phyloP scores from a whole-genome alignment of 2,329 filamentous ascomycete genomes.

The Penicillium sp. region DNA sequence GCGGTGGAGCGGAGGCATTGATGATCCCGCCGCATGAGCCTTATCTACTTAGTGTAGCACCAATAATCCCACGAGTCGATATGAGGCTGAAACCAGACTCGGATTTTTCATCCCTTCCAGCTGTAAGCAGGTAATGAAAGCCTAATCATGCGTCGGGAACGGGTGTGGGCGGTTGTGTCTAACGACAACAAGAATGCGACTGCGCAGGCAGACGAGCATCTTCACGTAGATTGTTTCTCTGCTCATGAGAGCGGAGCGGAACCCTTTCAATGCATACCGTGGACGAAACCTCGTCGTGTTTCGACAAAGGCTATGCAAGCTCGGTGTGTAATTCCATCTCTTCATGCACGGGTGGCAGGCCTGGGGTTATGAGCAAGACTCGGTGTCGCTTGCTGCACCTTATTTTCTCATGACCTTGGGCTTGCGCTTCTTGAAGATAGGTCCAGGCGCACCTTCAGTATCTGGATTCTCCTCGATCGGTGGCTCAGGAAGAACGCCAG shows the following conservation, averaged over 20 bases:
- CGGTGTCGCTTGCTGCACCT: background rate
- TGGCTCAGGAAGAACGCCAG: constrained; percentile 6
- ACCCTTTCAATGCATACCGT: background rate
- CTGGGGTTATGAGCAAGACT: background rate
- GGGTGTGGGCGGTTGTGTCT: background rate
- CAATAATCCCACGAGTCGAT: background rate
- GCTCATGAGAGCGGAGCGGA: background rate
- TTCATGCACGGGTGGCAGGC: background rate
- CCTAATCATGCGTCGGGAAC: background rate
- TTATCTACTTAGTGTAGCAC: background rate
- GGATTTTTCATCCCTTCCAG: background rate
- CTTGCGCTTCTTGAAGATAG: constrained; percentile 54
- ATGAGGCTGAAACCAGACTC: background rate
- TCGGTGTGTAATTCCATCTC: background rate
- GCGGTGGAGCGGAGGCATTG: background rate
- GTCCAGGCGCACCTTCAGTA: constrained; percentile 30
- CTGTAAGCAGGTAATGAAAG: background rate
- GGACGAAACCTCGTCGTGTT: background rate
- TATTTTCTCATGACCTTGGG: constrained; percentile 46
- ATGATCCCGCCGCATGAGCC: background rate
- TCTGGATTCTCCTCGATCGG: constrained; percentile 13
- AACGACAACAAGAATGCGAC: background rate
- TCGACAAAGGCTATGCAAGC: background rate
- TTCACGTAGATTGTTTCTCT: background rate
- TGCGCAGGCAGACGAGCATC: background rate